Conservation (phyloP, 2,329 filamentous ascomycete genomes). For the Xylaria polymorpha region DNA sequence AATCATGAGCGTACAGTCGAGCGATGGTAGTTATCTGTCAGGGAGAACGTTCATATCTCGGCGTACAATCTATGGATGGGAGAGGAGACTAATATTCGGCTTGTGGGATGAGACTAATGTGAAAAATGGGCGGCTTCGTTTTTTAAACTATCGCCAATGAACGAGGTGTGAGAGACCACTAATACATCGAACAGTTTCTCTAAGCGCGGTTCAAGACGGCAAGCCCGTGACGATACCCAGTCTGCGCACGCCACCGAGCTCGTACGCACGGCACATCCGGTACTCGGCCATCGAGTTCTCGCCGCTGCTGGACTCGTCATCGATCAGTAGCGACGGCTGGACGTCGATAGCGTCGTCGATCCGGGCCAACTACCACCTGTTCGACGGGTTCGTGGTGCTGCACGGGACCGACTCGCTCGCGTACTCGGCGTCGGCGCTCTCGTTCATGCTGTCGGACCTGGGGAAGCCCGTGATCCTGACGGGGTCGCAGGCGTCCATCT, state of each 20-base stretch:
- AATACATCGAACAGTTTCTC: conserved; percentile 53
- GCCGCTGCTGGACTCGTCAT: conserved; percentile 87
- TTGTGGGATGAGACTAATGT: not conserved
- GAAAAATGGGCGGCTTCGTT: not conserved
- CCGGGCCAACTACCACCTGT: conserved; percentile 85
- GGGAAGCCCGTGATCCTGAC: conserved; percentile 93
- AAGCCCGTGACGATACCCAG: conserved; percentile 68
- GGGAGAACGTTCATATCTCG: not conserved
- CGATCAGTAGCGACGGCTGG: conserved; percentile 88
- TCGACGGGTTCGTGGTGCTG: conserved; percentile 90
- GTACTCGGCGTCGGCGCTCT: conserved; percentile 89
- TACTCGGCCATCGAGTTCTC: conserved; percentile 88
- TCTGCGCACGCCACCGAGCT: conserved; percentile 81
- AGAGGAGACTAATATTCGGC: not conserved
- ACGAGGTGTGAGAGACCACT: conserved; percentile 14
- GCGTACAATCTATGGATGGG: not conserved
- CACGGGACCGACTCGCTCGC: conserved; percentile 91
- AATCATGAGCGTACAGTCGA: not conserved
- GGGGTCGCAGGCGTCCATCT: conserved; percentile 85
- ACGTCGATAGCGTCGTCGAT: conserved; percentile 84
- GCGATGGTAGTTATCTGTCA: not conserved
- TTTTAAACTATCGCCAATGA: not conserved
- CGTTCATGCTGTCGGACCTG: conserved; percentile 88
- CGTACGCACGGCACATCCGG: conserved; percentile 82
- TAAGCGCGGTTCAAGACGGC: conserved; percentile 65